A percentile compares a stretch with the other conserved stretches of the same genome.
Evolutionary conservation across 2,329 filamentous ascomycete genomes (phyloP).

Genomic region (Aspergillus ochraceoroseus): DNA sequence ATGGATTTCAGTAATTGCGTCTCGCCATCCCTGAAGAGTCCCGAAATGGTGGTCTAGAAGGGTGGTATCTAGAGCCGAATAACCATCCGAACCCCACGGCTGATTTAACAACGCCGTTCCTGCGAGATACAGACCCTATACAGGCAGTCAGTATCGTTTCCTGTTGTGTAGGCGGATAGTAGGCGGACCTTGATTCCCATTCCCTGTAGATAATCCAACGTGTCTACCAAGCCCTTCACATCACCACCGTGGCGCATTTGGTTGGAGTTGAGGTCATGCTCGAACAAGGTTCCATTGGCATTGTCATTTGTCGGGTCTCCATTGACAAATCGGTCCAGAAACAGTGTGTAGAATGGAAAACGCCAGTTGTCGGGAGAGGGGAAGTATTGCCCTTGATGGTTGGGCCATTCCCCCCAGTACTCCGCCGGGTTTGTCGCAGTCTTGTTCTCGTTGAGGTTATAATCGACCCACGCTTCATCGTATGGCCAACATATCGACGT

Average conservation of each 20-base stretch:
- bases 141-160: slow-evolving; percentile 7
- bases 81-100: slow-evolving; percentile 60
- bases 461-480: slow-evolving; percentile 48
- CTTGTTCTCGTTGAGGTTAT: slow-evolving; percentile 59
- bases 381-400: slow-evolving; percentile 44
- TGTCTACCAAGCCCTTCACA: slow-evolving; percentile 53
- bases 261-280: slow-evolving; percentile 57
- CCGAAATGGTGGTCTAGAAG: slow-evolving; percentile 61
- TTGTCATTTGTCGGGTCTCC: slow-evolving; percentile 62
- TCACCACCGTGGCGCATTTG: slow-evolving; percentile 62
- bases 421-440: slow-evolving; percentile 52
- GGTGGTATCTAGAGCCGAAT: slow-evolving; percentile 57
- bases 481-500: slow-evolving; percentile 42
- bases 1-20: slow-evolving; percentile 56
- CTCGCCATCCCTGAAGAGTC: slow-evolving; percentile 55
- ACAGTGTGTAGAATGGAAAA: slow-evolving; percentile 61
- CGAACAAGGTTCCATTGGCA: slow-evolving; percentile 56
- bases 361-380: slow-evolving; percentile 59
- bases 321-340: slow-evolving; percentile 61
- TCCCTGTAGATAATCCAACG: slow-evolving; percentile 61
- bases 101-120: slow-evolving; percentile 60
- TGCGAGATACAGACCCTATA: slow-evolving; percentile 56
- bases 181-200: slow-evolving; percentile 57
- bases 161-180: no score
- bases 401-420: slow-evolving; percentile 51